These are phyloP conservation scores for Auricularia cornea DNA, from an alignment of 768 basidiomycete species.

Conservation along the genomic window DNA sequence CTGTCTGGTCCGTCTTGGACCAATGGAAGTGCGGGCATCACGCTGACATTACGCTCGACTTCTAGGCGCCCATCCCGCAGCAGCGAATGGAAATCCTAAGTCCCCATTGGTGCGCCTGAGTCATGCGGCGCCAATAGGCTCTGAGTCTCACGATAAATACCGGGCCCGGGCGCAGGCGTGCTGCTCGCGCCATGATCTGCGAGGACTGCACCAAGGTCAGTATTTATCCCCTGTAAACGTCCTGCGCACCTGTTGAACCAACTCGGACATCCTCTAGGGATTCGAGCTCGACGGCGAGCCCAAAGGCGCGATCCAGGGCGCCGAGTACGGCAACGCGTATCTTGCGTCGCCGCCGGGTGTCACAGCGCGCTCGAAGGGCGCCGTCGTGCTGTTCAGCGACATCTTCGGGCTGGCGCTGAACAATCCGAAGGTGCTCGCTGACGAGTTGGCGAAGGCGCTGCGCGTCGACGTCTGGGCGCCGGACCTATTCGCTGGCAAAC, in stretches of 20 bases:
- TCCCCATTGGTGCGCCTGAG: too few species aligned
- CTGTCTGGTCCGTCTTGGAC: too few species aligned
- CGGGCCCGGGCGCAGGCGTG: too few species aligned
- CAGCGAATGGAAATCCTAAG: too few species aligned
- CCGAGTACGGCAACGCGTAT: slow-evolving; percentile 30
- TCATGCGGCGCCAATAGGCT: too few species aligned
- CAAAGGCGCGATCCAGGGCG: slow-evolving; percentile 26
- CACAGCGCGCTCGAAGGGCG: slow-evolving; percentile 18
- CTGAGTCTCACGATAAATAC: too few species aligned
- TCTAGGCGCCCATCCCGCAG: too few species aligned
- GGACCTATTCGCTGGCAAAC: slow-evolving; percentile 49
- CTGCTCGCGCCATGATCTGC: neutral
- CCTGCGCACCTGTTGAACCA: neutral
- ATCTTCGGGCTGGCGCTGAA: slow-evolving; percentile 44
- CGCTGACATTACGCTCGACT: too few species aligned
- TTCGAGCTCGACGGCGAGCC: slow-evolving; percentile 25
- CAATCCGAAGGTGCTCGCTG: slow-evolving; percentile 51
- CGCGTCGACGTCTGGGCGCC: slow-evolving; percentile 60
- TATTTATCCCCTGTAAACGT: neutral
- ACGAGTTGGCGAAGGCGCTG: slow-evolving; percentile 40
- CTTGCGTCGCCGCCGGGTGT: slow-evolving; percentile 25
- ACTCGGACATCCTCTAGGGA: neutral
- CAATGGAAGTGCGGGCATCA: too few species aligned
- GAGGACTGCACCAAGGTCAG: neutral
- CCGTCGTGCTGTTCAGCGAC: slow-evolving; percentile 48